phyloP scores from a whole-genome alignment of 1,284 basidiomycete species.

The Cutaneotrichosporon dermatis region DNA sequence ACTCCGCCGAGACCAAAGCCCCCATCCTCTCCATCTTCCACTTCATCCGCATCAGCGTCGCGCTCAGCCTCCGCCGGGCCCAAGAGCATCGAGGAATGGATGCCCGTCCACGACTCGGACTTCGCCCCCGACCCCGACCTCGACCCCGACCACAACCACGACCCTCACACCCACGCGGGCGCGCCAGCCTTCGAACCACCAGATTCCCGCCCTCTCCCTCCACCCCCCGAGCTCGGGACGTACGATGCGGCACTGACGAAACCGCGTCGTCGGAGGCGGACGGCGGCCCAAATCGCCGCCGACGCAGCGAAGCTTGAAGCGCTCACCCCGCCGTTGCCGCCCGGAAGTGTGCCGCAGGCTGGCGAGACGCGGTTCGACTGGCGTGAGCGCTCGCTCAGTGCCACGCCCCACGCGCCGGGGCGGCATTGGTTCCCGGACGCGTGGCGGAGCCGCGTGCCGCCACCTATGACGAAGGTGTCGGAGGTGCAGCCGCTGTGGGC shows the following conservation, averaged over 20 bases:
- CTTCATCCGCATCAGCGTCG: too few species aligned
- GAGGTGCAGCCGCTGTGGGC: conserved; percentile 50
- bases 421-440: conserved; percentile 27
- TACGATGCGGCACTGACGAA: conserved; percentile 12
- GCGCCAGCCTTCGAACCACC: background rate
- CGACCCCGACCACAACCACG: background rate
- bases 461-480: conserved; percentile 41
- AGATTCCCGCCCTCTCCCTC: background rate
- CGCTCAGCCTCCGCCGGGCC: background rate
- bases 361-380: conserved; percentile 39
- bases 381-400: conserved; percentile 18
- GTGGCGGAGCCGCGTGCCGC: conserved; percentile 36
- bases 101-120: conserved; percentile 4
- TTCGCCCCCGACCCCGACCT: background rate
- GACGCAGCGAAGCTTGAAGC: background rate
- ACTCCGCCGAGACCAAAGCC: background rate
- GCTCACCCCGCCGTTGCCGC: conserved; percentile 15
- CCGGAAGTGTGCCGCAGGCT: conserved; percentile 24
- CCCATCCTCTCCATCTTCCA: too few species aligned
- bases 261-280: conserved; percentile 10
- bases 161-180: too few species aligned
- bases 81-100: conserved; percentile 1
- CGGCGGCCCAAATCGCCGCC: background rate
- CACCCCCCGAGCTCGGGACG: background rate
- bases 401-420: conserved; percentile 2